Conservation (phyloP, 345 rosid genomes). For the Populus euphratica region DNA sequence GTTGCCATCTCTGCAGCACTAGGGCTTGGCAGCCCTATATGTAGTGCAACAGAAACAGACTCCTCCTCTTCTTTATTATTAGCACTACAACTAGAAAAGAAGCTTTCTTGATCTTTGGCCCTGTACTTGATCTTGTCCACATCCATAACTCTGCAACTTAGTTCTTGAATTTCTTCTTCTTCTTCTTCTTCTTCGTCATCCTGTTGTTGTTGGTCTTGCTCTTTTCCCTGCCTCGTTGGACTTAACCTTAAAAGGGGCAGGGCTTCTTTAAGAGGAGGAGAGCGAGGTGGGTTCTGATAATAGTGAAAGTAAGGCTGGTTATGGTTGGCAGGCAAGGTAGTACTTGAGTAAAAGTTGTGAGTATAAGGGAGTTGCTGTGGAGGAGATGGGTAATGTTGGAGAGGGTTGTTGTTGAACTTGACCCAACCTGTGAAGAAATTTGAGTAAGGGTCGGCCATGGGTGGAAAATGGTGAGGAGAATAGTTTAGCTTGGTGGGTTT, state of each 20-base stretch:
- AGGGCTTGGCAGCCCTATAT: slow-evolving; percentile 91
- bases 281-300: slow-evolving; percentile 49
- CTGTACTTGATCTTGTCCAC: slow-evolving; percentile 25
- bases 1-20: slow-evolving; percentile 74
- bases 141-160: slow-evolving; percentile 34
- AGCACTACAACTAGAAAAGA: neutral
- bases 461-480: slow-evolving; percentile 21
- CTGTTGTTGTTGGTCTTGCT: slow-evolving; percentile 14
- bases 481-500: slow-evolving; percentile 43
- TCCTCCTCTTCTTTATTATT: slow-evolving; percentile 25
- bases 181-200: slow-evolving; percentile 14
- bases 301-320: slow-evolving; percentile 18
- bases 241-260: slow-evolving; percentile 70
- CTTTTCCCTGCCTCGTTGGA: slow-evolving; percentile 51
- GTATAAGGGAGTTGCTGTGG: slow-evolving; percentile 15
- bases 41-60: slow-evolving; percentile 79
- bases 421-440: slow-evolving; percentile 58
- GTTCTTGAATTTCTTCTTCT: slow-evolving; percentile 12
- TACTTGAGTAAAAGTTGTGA: slow-evolving; percentile 17
- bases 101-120: slow-evolving; percentile 18
- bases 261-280: slow-evolving; percentile 86
- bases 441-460: slow-evolving; percentile 88
- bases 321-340: slow-evolving; percentile 9
- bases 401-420: slow-evolving; percentile 42
- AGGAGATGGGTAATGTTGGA: slow-evolving; percentile 27